Evolutionary conservation across 1,284 basidiomycete genomes (phyloP).

Genomic region (Sanghuangporus weigelae): DNA sequence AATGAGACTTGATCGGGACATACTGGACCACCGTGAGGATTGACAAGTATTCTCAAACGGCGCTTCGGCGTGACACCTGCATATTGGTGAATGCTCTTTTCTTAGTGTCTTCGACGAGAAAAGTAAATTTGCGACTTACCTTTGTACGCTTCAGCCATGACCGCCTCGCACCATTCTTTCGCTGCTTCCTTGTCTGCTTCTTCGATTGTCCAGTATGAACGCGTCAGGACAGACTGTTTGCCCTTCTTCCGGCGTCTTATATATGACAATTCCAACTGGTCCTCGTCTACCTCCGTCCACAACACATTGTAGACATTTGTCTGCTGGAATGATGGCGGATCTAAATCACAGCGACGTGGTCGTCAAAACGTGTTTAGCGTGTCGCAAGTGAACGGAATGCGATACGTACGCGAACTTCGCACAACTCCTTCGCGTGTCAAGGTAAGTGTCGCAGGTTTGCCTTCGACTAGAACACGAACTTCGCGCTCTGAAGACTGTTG

Average conservation of each 20-base stretch:
- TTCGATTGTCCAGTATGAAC: constrained; percentile 34
- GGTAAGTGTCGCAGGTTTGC: constrained; percentile 1
- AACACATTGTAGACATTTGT: constrained; percentile 37
- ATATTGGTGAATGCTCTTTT: not conserved
- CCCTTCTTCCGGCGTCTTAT: constrained; percentile 36
- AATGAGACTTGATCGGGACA: constrained; percentile 15
- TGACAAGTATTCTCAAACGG: constrained; percentile 72
- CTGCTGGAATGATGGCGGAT: not conserved
- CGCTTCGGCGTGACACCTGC: constrained; percentile 47
- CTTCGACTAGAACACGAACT: constrained; percentile 1
- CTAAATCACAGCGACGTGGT: not conserved
- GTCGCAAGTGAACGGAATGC: not conserved
- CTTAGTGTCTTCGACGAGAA: not conserved
- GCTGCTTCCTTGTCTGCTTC: constrained; percentile 34
- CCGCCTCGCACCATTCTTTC: constrained; percentile 48
- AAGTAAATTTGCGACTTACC: constrained; percentile 33
- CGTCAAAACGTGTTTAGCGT: not conserved
- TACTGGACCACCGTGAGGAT: constrained; percentile 80
- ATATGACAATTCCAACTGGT: constrained; percentile 41
- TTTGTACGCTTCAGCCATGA: constrained; percentile 58
- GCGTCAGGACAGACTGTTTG: constrained; percentile 37
- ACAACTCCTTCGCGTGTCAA: constrained; percentile 8
- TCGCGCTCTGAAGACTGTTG: not conserved
- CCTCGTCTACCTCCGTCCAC: constrained; percentile 36
- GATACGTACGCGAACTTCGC: not conserved